Evolutionary conservation across 139 green algal genomes (phyloP).

Genomic region (Tetraselmis chui): DNA sequence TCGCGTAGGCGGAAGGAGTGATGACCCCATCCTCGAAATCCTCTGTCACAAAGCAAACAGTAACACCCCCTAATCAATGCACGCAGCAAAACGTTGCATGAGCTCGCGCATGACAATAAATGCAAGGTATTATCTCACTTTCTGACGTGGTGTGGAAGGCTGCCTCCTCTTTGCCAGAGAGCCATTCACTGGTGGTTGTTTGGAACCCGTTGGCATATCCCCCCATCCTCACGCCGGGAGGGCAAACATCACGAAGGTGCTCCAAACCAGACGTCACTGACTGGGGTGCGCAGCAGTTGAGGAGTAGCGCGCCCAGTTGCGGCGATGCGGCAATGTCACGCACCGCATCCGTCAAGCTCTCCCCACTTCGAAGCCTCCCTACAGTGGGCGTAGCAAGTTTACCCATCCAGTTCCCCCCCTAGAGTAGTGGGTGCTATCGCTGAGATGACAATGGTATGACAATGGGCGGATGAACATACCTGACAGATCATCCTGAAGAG

Average conservation of each 20-base stretch:
- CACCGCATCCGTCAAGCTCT: conserved; percentile 25
- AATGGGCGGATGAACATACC: too few species aligned
- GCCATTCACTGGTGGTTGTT: conserved; percentile 47
- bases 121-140: too few species aligned
- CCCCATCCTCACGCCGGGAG: conserved; percentile 23
- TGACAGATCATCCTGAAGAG: conserved; percentile 35
- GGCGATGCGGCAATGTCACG: background rate
- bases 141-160: background rate
- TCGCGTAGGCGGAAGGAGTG: conserved; percentile 32
- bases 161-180: conserved; percentile 14
- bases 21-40: conserved; percentile 33
- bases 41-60: conserved; percentile 12
- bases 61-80: too few species aligned
- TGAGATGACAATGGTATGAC: too few species aligned
- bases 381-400: too few species aligned
- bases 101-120: too few species aligned
- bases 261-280: conserved; percentile 29
- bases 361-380: conserved; percentile 37
- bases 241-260: conserved; percentile 1
- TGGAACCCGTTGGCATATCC: conserved; percentile 59
- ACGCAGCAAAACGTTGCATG: too few species aligned
- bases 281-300: conserved; percentile 37
- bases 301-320: conserved; percentile 16
- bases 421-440: too few species aligned
- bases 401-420: too few species aligned